Evolutionary conservation across 805 yeast species (phyloP), one percentile per base, ranked within the genome.

Genomic region (Metschnikowia cerradonensis): DNA sequence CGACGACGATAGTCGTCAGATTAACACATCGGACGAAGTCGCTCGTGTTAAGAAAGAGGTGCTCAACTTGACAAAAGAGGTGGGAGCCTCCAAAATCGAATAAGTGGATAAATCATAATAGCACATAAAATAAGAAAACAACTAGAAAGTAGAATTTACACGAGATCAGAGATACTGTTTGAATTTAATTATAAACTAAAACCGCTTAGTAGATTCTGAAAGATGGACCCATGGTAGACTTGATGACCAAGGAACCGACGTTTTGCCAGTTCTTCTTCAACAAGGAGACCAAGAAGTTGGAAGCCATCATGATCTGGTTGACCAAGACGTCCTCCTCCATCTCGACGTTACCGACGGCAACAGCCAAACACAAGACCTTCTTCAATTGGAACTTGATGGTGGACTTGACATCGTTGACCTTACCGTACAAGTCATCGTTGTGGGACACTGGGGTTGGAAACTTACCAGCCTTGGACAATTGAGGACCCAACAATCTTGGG

Each of bases 211-310:
- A 94, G 77, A 94, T 86, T 88, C 98, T 91, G 95, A 85, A 90
- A 75, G 98, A 88, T 77, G 98, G 99, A 82, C 99, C 99, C 99
- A 94, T 94, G 79, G 98, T 84, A 60, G 97, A 90, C 84, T 94
- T 94, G 83, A 94, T 86, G 75, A 91, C 97, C 78, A 94, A 82
- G 73, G 99, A 94, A 71, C 99, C 99, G 75, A 94, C 97, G 81
- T 94, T 94, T 86, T 94, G 99, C 99, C 99, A 94, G 96, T 94
- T 90, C 92, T 94, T 94, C 96, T 94, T 94, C 78, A 94, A 85
- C 79, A 94, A 82, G 65, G 99, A 94, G 67, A 94, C 99, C 78
- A 94, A 88, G 86, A 94, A 94, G 96, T 94, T 94, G 67, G 96
- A 83, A 66, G 99, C 83, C 94, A 94, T 84, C 90, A 94, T 84